Base-by-base conservation (phyloP, 176 grass and related monocot genomes). In the Zoysia pacifica region DNA sequence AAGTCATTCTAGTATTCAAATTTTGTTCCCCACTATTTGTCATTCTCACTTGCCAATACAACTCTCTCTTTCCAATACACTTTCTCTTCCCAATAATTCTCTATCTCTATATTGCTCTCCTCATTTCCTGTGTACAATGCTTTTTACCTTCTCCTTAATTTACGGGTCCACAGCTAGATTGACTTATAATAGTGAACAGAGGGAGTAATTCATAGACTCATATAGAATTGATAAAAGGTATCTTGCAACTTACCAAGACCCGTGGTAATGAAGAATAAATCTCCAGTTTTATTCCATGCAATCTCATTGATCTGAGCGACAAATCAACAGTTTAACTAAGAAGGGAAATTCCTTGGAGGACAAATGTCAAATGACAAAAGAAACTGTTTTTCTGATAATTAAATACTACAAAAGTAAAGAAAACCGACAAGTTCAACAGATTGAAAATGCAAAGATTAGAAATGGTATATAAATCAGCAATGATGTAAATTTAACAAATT, bases 211-310 rank as follows among this genome's bases (percentile, higher is more conserved):
- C 28, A 28, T 28, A 28, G 28, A 36, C 8, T 41, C 14, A 74
- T 43, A 19, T 68, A 66, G 64, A 68, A 78, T 66, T 67, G 38
- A 50, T 10, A 49, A 36, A 79, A 49, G 67, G 19, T 39, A 79
- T 62, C 55, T 63, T 45, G 48, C 72, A 45, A 65, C 62, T 91
- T 85, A 99, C 96, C 96, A 80, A 91, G 90, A 19, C 96, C 96
- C 55, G 96, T 99, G 73, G 96, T 99, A 28, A 99, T 92, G 79
- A 99, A 99, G 87, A 99, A 99, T n/a, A 95, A 76, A 69, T 99
- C 96, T 69, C 96, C 96, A 89, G 90, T 90, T 91, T 90, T 99
- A 80, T 91, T 99, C 96, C 96, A 99, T 74, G 96, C 92, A 80
- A 99, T 95, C 88, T 99, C 96, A 89, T 99, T 99, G 73, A 99